Evolutionary conservation across 495 filamentous ascomycete species (phyloP), one percentile per base, ranked within the genome.

Genomic region (Clohesyomyces aquaticus): DNA sequence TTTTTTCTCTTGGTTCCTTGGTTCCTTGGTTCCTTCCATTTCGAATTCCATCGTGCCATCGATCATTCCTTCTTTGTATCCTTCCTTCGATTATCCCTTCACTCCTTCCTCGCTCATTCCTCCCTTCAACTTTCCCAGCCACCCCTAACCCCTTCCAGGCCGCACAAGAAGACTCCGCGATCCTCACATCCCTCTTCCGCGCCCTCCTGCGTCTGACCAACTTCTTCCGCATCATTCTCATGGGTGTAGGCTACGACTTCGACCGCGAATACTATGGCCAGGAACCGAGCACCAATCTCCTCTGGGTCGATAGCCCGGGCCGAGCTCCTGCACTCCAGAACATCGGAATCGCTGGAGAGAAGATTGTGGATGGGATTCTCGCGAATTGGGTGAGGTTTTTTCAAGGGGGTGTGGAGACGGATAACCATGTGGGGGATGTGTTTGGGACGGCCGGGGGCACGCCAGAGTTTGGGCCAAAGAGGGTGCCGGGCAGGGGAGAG

Each of bases 111-210:
- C n/a, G n/a, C n/a, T n/a, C n/a, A n/a, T n/a, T n/a, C n/a, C n/a
- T n/a, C n/a, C n/a, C n/a, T n/a, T n/a, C n/a, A n/a, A n/a, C n/a
- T n/a, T n/a, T n/a, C n/a, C n/a, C n/a, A n/a, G n/a, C n/a, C n/a
- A n/a, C n/a, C n/a, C n/a, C n/a, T n/a, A n/a, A n/a, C n/a, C n/a
- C n/a, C n/a, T n/a, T n/a, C n/a, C n/a, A n/a, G n/a, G 85, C 81
- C 3, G 87, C 87, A 12, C 89, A 91, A 70, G 89, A 91, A 71
- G 89, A 92, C 70, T 91, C 87, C 67, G 88, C 87, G 3, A 85
- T 81, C 0, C 81, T 91, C 16, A 86, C 88, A 68, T 86, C 82
- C 25, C 74, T 92, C 26, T 69, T 90, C 25, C 83, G 89, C n/a
- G 32, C 32, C 32, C 79, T 78, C 2, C 79, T 72, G 48, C 80